Base-by-base conservation (phyloP, 495 filamentous ascomycete genomes). In the Penicillium nucicola region DNA sequence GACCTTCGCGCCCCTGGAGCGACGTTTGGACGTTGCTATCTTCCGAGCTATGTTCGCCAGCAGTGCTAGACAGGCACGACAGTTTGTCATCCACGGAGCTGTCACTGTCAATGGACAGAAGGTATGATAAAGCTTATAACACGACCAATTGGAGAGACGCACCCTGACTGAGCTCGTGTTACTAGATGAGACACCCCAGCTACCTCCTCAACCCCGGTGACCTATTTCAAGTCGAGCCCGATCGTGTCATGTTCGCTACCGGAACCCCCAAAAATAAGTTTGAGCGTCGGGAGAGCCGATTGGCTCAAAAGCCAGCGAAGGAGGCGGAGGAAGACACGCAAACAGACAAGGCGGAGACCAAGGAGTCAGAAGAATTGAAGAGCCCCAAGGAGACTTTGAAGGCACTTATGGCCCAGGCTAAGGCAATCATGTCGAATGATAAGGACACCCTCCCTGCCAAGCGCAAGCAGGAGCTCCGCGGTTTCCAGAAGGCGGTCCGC, bases 201-300 rank as follows among this genome's bases (percentile, higher is more conserved):
- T 98, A 97, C 71, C 87, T 91, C 61, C 85, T 98, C 22, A 98
- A 98, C 69, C 93, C 93, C 9, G 93, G 93, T 41, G 93, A 98
- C 64, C 87, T 98, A 77, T 98, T 97, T 79, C 88, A 92, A 61
- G 95, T 98, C 61, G 87, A 96, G 7, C 79, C 85, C 35, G 89
- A 93, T 5, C 82, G 84, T 50, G 95, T 97, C 25, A 78, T 98
- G 70, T 88, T 72, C 56, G 93, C 89, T 18, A 96, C 90, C 9
- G 93, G 93, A 28, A 79, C 77, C 2, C 78, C 80, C 9, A 95
- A 92, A 64, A 64, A 72, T 15, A 75, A 64, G 37, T 55, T 59
- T 15, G 72, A 81, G 50, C 72, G 74, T 47, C 75, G 74, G 11
- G 69, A 72, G 35, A 56, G 77, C 49, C 57, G 30, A 36, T 52